These are phyloP conservation scores for Coemansia asiatica DNA, from an alignment of 192 early-diverging fungal genomes.

Conservation along the genomic window DNA sequence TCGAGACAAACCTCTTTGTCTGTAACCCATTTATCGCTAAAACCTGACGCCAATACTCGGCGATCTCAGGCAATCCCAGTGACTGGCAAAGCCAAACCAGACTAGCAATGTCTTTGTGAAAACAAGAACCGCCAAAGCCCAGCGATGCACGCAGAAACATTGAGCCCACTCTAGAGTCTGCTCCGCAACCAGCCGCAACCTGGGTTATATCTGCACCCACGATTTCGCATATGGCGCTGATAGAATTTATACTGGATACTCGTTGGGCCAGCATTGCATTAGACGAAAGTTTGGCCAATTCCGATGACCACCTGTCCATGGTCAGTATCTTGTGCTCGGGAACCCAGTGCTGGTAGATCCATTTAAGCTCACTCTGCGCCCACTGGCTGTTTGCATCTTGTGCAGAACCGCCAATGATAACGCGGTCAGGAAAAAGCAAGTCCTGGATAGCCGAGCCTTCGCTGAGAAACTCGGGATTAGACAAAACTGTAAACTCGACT, in stretches of 20 bases:
- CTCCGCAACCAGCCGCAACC: constrained; percentile 86
- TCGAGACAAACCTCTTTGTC: constrained; percentile 77
- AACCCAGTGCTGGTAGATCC: constrained; percentile 87
- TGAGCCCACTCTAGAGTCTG: constrained; percentile 82
- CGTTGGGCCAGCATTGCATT: constrained; percentile 94
- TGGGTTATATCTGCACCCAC: constrained; percentile 88
- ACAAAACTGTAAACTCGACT: constrained; percentile 81
- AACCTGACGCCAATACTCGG: constrained; percentile 90
- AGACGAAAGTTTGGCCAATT: constrained; percentile 89
- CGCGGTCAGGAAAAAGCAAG: constrained; percentile 82
- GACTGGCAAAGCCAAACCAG: constrained; percentile 84
- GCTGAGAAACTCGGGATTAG: constrained; percentile 95
- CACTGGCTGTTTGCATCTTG: constrained; percentile 16
- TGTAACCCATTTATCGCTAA: constrained; percentile 91
- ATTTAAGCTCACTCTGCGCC: constrained; percentile 75
- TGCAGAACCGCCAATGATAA: constrained; percentile 80
- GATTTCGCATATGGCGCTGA: constrained; percentile 90
- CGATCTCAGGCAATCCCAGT: constrained; percentile 84
- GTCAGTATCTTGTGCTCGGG: constrained; percentile 82
- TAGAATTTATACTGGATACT: constrained; percentile 87
- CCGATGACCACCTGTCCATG: constrained; percentile 92
- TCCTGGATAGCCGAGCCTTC: constrained; percentile 89
- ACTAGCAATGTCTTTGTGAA: constrained; percentile 94
- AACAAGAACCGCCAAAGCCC: constrained; percentile 94
- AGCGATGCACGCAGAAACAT: constrained; percentile 89